Evolutionary conservation across 306 rosid species (phyloP).

Genomic region (Pueraria montana): DNA sequence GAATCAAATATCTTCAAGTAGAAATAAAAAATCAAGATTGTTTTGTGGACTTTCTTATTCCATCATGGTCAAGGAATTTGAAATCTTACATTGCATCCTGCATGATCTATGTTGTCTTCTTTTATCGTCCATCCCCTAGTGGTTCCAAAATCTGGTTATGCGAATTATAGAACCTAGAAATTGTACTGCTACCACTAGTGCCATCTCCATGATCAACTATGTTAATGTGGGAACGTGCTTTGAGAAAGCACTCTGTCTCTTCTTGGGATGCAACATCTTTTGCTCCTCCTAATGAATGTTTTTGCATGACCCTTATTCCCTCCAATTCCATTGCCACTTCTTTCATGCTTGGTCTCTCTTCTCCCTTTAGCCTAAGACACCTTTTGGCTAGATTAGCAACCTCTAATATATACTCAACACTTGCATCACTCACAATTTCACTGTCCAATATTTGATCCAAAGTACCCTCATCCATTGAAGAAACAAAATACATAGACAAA

Average conservation of each 20-base stretch:
- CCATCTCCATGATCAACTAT: background rate
- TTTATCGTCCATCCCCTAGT: slow-evolving; percentile 3
- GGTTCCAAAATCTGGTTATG: slow-evolving; percentile 23
- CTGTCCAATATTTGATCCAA: slow-evolving; percentile 46
- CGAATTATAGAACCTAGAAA: background rate
- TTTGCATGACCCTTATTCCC: slow-evolving; percentile 37
- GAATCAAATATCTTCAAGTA: background rate
- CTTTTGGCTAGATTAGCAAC: slow-evolving; percentile 44
- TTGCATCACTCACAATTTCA: slow-evolving; percentile 30
- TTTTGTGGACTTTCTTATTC: background rate
- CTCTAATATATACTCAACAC: slow-evolving; percentile 44
- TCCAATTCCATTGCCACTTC: slow-evolving; percentile 57
- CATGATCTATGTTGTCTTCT: background rate
- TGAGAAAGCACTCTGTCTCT: slow-evolving; percentile 3
- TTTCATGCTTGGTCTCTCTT: slow-evolving; percentile 45
- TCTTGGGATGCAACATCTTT: background rate
- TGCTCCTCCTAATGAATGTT: background rate
- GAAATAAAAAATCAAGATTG: background rate
- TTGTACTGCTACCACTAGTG: background rate
- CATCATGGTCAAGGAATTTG: background rate
- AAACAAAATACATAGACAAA: slow-evolving; percentile 31
- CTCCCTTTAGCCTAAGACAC: slow-evolving; percentile 51
- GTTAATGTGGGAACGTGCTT: background rate
- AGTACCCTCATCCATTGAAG: slow-evolving; percentile 8
- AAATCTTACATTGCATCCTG: slow-evolving; percentile 3